Conservation (phyloP, 2,329 filamentous ascomycete genomes). For the Neofusicoccum ribis region DNA sequence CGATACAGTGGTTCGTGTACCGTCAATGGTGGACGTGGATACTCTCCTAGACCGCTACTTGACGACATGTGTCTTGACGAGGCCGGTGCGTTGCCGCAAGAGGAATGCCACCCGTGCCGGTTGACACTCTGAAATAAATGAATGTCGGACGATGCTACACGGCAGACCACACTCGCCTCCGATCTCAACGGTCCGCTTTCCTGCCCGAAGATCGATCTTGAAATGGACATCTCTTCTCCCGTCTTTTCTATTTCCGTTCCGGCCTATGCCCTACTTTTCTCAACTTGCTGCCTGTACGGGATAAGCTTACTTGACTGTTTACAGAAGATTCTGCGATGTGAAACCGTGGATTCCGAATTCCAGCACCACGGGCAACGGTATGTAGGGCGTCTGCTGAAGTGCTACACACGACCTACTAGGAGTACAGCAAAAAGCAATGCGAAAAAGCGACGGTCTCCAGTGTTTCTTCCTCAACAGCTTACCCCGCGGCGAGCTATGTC, state of each 20-base stretch:
- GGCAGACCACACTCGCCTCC: neutral
- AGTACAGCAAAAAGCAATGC: too few relatives aligned
- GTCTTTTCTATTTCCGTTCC: neutral
- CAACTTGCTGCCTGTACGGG: neutral
- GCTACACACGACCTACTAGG: neutral
- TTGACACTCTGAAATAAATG: neutral
- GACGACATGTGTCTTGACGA: neutral
- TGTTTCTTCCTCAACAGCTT: too few relatives aligned
- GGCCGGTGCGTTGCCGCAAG: neutral
- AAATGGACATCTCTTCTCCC: neutral
- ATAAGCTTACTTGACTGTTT: neutral
- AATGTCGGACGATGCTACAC: neutral
- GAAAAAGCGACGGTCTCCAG: too few relatives aligned
- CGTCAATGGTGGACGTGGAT: neutral
- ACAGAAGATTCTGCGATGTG: too few relatives aligned
- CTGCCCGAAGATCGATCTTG: neutral
- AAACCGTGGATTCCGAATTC: neutral
- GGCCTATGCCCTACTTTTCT: neutral
- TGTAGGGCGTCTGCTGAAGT: neutral
- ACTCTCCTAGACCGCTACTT: neutral
- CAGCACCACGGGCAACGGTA: neutral
- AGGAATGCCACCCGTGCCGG: neutral
- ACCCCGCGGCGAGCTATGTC: too few relatives aligned
- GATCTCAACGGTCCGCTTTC: slow-evolving; percentile 1
- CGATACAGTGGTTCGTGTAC: neutral